Conservation (phyloP, 345 rosid genomes). For the Rhodomyrtus tomentosa region DNA sequence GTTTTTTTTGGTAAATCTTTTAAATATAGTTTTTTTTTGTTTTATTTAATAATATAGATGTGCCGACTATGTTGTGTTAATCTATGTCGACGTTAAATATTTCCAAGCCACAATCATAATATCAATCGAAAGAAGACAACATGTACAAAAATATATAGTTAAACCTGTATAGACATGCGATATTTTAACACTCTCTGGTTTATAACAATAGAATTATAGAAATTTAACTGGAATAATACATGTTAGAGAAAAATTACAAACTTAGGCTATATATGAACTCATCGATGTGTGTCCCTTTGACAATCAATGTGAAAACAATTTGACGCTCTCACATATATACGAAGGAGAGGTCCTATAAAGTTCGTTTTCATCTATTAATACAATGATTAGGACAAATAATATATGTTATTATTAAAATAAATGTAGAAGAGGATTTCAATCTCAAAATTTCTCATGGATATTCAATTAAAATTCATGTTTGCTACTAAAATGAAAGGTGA, state of each 20-base stretch:
- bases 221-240: background rate
- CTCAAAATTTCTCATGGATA: background rate
- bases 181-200: background rate
- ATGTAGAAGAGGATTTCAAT: background rate
- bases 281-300: background rate
- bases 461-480: background rate
- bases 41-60: background rate
- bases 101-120: background rate
- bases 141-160: background rate
- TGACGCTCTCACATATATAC: background rate
- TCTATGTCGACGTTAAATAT: background rate
- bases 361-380: background rate
- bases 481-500: background rate
- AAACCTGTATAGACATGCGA: too few relatives aligned
- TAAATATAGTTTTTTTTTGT: background rate
- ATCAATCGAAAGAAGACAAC: background rate
- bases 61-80: background rate
- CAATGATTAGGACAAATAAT: background rate
- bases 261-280: background rate
- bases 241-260: background rate
- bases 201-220: background rate
- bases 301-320: background rate
- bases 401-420: background rate
- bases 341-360: background rate
- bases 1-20: too few relatives aligned